Conservation (phyloP, 257 asterid species). For the Plantago major region DNA sequence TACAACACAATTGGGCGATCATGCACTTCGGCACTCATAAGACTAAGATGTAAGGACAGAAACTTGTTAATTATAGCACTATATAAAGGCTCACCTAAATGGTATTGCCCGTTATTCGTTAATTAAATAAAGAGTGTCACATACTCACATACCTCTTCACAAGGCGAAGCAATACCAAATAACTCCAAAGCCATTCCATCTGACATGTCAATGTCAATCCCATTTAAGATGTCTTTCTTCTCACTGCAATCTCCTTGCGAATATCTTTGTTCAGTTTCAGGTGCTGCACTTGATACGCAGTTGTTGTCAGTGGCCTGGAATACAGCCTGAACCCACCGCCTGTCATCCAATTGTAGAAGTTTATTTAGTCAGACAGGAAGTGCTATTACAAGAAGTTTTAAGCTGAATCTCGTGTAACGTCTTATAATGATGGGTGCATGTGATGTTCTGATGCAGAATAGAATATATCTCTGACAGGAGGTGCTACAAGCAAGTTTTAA, state of each 20-base stretch:
- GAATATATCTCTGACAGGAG: too few relatives aligned
- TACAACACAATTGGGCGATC: background rate
- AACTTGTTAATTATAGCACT: background rate
- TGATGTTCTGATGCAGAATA: too few relatives aligned
- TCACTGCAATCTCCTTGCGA: slow-evolving; percentile 20
- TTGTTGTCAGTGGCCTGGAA: slow-evolving; percentile 35
- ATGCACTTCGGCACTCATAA: background rate
- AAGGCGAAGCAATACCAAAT: slow-evolving; percentile 57
- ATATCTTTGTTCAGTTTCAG: slow-evolving; percentile 19
- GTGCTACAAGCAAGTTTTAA: too few relatives aligned
- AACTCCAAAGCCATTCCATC: slow-evolving; percentile 76
- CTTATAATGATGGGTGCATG: background rate
- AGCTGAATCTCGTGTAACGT: background rate
- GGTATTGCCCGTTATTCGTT: too few relatives aligned
- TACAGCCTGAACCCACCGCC: slow-evolving; percentile 99
- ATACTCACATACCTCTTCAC: slow-evolving; percentile 55
- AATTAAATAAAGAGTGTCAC: slow-evolving; percentile 6
- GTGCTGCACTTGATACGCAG: slow-evolving; percentile 12
- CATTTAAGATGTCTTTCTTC: slow-evolving; percentile 29
- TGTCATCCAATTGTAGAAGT: slow-evolving; percentile 27
- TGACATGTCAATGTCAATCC: slow-evolving; percentile 57
- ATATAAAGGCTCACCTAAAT: background rate
- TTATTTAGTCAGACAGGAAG: background rate
- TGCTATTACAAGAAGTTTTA: background rate
- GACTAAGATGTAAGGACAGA: background rate